Base-by-base conservation (phyloP, 2,329 filamentous ascomycete species). In the Exophiala sideris region DNA sequence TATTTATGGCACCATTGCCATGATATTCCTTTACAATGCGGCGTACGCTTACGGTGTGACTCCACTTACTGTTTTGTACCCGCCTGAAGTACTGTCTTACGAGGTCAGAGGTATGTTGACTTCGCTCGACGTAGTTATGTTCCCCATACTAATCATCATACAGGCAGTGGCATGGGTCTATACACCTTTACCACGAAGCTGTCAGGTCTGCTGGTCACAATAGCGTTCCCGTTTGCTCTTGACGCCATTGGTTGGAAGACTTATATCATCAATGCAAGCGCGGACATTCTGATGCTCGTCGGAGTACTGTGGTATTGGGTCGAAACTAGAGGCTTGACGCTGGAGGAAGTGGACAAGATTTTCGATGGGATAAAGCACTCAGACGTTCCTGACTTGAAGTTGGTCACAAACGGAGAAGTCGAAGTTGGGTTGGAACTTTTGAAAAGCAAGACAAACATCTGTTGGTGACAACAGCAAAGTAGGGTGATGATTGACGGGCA, bases 241-340 rank as follows among this genome's bases (percentile, higher is more conserved):
- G 62, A 63, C 2, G 72, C 68, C 34, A 75, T 77, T 14, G 73
- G 73, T 1, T 77, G 72, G 72, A 74, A 71, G 56, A 73, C 72
- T 66, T 79, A 75, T 54, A 75, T 79, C 61, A 68, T 79, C 48
- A 79, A 78, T 52, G 75, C 66, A 3, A 68, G 67, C 0, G 74
- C 70, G 67, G 72, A 77, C 53, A 67, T 78, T 11, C 48, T 76
- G 1, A 67, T 74, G 21, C 54, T 68, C 20, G 56, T 63, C 3
- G 57, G 68, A 10, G 62, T 60, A 11, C 14, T 56, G 14, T 58
- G 54, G 34, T 54, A 50, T 36, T 60, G 58, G 58, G 58, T 61
- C 2, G 65, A 66, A 59, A 63, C 62, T 33, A 58, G 64, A 38
- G 62, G 62, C 5, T 39, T 58, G 11, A 62, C 61, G 4, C 62